phyloP scores from a whole-genome alignment of 768 basidiomycete genomes.

The Amanita polypyramis region DNA sequence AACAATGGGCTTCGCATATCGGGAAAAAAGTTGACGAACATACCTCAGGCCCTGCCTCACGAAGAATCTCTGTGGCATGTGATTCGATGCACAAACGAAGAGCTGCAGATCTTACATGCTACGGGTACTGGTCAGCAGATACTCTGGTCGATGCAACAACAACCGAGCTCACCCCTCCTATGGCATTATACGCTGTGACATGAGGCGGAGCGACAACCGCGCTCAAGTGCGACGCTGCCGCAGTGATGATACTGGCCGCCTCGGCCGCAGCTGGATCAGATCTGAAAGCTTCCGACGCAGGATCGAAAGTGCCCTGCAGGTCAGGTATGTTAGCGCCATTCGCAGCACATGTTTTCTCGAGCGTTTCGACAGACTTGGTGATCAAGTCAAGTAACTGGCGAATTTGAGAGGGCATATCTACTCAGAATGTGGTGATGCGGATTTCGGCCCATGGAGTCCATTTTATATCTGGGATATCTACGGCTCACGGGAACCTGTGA shows the following conservation, averaged over 20 bases:
- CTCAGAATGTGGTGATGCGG: no score
- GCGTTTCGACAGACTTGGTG: constrained; percentile 1
- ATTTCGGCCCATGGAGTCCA: no score
- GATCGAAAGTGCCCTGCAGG: constrained; percentile 14
- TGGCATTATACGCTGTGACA: constrained; percentile 7
- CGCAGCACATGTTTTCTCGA: constrained; percentile 8
- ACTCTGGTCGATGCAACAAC: background rate
- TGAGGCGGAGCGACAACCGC: constrained; percentile 13
- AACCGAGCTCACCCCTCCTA: constrained; percentile 7
- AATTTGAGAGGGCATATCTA: no score
- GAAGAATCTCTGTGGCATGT: constrained; percentile 20
- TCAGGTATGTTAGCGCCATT: constrained; percentile 11
- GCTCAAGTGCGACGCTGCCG: constrained; percentile 17
- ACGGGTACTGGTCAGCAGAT: background rate
- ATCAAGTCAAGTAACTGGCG: constrained; percentile 2
- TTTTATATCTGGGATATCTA: no score
- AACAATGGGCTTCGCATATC: background rate
- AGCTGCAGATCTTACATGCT: constrained; percentile 18
- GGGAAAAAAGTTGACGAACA: background rate
- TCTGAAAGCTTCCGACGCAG: constrained; percentile 14
- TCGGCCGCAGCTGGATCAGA: constrained; percentile 11
- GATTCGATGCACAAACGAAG: constrained; percentile 15
- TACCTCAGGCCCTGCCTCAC: constrained; percentile 22
- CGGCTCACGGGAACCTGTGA: no score
- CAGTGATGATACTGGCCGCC: constrained; percentile 11